Evolutionary conservation across 805 yeast species (phyloP).

Genomic region (Candida silvatica): DNA sequence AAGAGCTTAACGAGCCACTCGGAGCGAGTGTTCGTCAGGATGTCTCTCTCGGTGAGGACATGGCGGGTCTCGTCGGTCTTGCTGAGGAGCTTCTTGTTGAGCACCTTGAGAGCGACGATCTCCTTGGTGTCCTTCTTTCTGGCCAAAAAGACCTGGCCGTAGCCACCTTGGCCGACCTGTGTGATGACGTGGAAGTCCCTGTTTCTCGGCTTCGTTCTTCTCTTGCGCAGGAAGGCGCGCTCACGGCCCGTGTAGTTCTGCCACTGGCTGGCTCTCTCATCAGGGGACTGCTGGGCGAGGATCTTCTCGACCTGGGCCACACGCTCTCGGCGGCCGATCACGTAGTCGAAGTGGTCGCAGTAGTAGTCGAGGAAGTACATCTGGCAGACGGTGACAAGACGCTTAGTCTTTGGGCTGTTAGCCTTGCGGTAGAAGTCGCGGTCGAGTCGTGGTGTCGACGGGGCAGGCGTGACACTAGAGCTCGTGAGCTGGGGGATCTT

Average conservation of each 20-base stretch:
- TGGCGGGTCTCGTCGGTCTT: constrained; percentile 94
- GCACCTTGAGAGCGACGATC: constrained; percentile 88
- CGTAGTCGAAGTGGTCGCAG: constrained; percentile 92
- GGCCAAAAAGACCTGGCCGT: constrained; percentile 97
- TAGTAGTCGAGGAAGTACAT: constrained; percentile 91
- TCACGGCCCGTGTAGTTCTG: constrained; percentile 76
- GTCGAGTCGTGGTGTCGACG: constrained; percentile 10
- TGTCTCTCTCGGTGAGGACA: constrained; percentile 92
- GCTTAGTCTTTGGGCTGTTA: constrained; percentile 64
- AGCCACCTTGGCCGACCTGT: constrained; percentile 99
- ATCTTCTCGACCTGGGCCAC: constrained; percentile 59
- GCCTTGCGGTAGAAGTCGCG: constrained; percentile 50
- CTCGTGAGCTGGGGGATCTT: background rate
- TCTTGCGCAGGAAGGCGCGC: constrained; percentile 72
- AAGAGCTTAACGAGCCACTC: constrained; percentile 93
- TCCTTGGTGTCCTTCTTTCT: constrained; percentile 90
- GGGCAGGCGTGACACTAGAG: background rate
- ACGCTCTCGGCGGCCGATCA: constrained; percentile 79
- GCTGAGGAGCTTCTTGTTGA: constrained; percentile 77
- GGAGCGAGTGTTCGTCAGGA: constrained; percentile 88
- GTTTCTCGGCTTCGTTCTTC: constrained; percentile 86
- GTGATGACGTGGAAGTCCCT: constrained; percentile 95
- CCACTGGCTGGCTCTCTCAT: constrained; percentile 55
- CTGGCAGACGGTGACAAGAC: constrained; percentile 87
- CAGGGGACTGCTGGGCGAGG: constrained; percentile 26